These are phyloP conservation scores for Eucalyptus cladocalyx DNA, from an alignment of 345 rosid genomes.

Conservation along the genomic window DNA sequence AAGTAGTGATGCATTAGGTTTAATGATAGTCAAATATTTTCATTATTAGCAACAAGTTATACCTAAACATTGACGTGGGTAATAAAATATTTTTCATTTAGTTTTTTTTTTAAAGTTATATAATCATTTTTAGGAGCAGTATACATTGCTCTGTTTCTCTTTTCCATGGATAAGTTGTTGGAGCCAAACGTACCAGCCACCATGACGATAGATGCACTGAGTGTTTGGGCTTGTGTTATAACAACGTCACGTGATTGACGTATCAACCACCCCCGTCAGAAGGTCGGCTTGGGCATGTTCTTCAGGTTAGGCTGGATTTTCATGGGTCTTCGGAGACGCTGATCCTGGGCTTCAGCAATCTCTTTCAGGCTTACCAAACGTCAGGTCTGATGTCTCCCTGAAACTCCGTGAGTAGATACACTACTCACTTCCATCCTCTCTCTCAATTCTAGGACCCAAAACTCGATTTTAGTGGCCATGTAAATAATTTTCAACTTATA, in stretches of 20 bases:
- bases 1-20: no score
- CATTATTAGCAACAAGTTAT: no score
- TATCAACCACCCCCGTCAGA: background rate
- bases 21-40: no score
- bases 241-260: background rate
- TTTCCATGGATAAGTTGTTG: background rate
- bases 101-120: no score
- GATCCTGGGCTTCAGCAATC: background rate
- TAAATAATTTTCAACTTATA: background rate
- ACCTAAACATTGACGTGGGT: accelerated
- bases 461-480: background rate
- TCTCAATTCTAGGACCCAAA: background rate
- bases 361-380: background rate
- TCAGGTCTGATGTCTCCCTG: background rate
- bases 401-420: background rate
- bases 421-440: background rate
- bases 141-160: background rate
- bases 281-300: background rate
- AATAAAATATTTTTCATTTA: no score
- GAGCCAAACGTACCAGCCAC: background rate
- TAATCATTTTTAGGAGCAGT: background rate
- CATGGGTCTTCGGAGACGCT: background rate
- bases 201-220: background rate
- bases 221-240: background rate
- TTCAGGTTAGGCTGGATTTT: background rate